These are phyloP conservation scores for Colletotrichum tropicicola DNA, from an alignment of 2,329 filamentous ascomycete genomes.

Conservation along the genomic window DNA sequence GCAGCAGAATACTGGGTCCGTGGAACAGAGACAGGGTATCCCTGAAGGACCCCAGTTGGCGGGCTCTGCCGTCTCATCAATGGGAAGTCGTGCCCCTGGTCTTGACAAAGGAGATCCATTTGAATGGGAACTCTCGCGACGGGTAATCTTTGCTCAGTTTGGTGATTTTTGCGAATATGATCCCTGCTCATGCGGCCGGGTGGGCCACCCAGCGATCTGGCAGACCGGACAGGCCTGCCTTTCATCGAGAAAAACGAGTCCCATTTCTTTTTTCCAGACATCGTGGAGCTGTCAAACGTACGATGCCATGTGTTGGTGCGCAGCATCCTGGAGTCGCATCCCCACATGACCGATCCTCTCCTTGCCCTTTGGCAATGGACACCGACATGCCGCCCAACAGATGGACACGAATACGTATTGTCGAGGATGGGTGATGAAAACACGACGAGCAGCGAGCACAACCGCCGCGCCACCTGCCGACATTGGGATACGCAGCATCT, in stretches of 20 bases:
- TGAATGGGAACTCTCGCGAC: slow-evolving; percentile 18
- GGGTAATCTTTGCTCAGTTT: slow-evolving; percentile 29
- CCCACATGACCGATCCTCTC: slow-evolving; percentile 16
- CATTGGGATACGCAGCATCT: slow-evolving; percentile 3
- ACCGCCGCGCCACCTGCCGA: slow-evolving; percentile 4
- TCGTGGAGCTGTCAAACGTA: slow-evolving; percentile 27
- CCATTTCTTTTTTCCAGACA: slow-evolving; percentile 26
- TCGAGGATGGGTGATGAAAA: neutral
- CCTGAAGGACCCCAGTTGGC: slow-evolving; percentile 24
- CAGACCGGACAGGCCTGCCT: slow-evolving; percentile 26
- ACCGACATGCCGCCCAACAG: slow-evolving; percentile 19
- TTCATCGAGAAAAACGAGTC: slow-evolving; percentile 25
- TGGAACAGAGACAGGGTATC: slow-evolving; percentile 8
- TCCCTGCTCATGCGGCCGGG: slow-evolving; percentile 19
- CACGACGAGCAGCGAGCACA: neutral
- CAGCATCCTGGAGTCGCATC: slow-evolving; percentile 7
- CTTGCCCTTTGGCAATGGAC: slow-evolving; percentile 1
- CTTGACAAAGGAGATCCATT: slow-evolving; percentile 16
- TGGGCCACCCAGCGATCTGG: slow-evolving; percentile 30
- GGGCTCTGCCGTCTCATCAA: slow-evolving; percentile 32
- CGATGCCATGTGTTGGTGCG: slow-evolving; percentile 27
- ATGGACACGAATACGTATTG: slow-evolving; percentile 1
- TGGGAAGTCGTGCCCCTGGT: slow-evolving; percentile 14
- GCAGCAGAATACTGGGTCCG: slow-evolving; percentile 14
- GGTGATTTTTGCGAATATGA: slow-evolving; percentile 28